phyloP scores from a whole-genome alignment of 306 rosid species.

The Lablab purpureus region DNA sequence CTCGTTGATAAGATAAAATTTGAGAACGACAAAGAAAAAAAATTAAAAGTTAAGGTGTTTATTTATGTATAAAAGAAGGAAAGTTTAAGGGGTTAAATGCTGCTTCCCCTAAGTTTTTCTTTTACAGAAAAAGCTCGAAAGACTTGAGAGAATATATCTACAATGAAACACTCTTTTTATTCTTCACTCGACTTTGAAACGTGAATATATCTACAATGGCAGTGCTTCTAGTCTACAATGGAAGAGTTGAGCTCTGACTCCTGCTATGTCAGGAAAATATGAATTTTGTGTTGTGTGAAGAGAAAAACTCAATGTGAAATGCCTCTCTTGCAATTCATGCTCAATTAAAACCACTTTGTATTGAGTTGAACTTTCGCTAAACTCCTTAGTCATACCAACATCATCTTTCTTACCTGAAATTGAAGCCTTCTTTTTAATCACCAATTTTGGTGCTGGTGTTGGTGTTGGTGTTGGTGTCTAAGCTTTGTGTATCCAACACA shows the following conservation, averaged over 20 bases:
- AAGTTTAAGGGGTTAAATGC: too few relatives aligned
- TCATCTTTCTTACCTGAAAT: neutral
- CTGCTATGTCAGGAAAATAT: slow-evolving; percentile 27
- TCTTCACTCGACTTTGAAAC: neutral
- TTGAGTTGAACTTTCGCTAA: neutral
- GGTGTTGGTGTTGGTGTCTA: neutral
- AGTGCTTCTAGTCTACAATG: slow-evolving; percentile 25
- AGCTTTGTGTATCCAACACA: neutral
- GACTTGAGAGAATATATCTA: neutral
- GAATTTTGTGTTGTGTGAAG: slow-evolving; percentile 33
- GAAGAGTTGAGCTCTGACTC: slow-evolving; percentile 52
- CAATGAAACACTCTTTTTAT: neutral
- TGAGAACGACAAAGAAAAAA: too few relatives aligned
- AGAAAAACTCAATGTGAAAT: slow-evolving; percentile 29
- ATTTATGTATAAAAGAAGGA: too few relatives aligned
- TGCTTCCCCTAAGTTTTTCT: too few relatives aligned
- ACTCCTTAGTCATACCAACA: neutral
- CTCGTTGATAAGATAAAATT: too few relatives aligned
- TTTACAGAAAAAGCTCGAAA: neutral
- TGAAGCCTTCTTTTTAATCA: neutral
- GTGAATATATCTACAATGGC: neutral
- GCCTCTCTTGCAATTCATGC: neutral
- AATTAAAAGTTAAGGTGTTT: too few relatives aligned
- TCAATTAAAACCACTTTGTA: neutral
- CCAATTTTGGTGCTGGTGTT: neutral